phyloP scores from a whole-genome alignment of 1,139 yeast species.

The Geotrichum australiense region DNA sequence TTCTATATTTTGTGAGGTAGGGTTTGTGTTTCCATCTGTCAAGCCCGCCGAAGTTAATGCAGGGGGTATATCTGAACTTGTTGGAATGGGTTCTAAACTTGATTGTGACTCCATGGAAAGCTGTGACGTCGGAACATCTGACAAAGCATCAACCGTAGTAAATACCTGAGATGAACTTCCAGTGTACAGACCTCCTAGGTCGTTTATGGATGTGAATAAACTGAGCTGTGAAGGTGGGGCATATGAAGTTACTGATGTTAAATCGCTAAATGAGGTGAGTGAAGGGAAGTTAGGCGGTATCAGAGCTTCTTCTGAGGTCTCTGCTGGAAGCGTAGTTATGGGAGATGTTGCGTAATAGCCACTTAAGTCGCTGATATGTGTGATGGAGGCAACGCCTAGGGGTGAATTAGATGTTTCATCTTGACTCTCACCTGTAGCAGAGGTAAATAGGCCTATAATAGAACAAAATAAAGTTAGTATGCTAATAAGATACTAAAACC shows the following conservation, averaged over 20 bases:
- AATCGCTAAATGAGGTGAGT: neutral
- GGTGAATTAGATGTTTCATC: slow-evolving; percentile 11
- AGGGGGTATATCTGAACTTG: no score
- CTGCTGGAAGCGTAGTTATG: neutral
- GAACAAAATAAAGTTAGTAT: neutral
- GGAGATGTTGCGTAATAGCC: neutral
- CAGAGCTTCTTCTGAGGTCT: slow-evolving; percentile 1
- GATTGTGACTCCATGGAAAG: no score
- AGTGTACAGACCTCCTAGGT: neutral
- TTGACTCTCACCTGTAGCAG: slow-evolving; percentile 12
- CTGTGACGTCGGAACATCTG: no score
- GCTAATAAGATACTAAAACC: slow-evolving; percentile 7
- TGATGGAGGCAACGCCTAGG: slow-evolving; percentile 6
- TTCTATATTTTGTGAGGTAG: no score
- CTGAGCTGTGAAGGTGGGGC: neutral
- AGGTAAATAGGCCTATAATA: no score
- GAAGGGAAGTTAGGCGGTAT: neutral
- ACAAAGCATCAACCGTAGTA: neutral
- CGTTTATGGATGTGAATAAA: slow-evolving; percentile 1
- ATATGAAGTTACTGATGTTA: slow-evolving; percentile 2
- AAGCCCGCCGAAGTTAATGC: no score
- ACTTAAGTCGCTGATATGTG: slow-evolving; percentile 3
- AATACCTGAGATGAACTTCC: neutral
- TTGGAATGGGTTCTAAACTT: no score
- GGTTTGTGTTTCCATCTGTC: no score